Evolutionary conservation across 2,329 filamentous ascomycete species (phyloP).

Genomic region (Penicillium griseofulvum): DNA sequence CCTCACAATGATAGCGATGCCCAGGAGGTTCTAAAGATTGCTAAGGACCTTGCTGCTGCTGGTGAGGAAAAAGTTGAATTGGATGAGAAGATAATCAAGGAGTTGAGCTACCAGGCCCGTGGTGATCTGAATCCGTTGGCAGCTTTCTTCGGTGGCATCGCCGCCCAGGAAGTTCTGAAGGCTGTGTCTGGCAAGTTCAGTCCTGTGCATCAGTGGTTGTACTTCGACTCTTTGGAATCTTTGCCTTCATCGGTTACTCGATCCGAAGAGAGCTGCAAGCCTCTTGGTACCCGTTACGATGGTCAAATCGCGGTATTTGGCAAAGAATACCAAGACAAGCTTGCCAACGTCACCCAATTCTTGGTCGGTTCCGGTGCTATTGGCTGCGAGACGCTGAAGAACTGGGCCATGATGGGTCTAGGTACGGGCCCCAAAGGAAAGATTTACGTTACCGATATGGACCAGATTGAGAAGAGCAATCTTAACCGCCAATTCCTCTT

Average conservation of each 20-base stretch:
- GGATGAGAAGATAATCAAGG: constrained; percentile 87
- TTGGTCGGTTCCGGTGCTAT: constrained; percentile 95
- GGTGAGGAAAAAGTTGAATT: constrained; percentile 73
- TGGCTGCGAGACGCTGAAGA: constrained; percentile 98
- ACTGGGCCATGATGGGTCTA: constrained; percentile 98
- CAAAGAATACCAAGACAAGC: constrained; percentile 87
- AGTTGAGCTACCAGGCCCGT: constrained; percentile 89
- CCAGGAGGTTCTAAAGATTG: constrained; percentile 69
- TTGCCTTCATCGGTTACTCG: constrained; percentile 72
- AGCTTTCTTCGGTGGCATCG: constrained; percentile 89
- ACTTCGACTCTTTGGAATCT: constrained; percentile 97
- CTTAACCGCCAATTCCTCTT: constrained; percentile 97
- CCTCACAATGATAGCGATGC: constrained; percentile 86
- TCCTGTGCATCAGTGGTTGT: constrained; percentile 93
- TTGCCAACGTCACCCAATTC: constrained; percentile 87
- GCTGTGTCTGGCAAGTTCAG: constrained; percentile 97
- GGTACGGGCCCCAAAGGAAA: constrained; percentile 83
- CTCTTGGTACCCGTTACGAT: constrained; percentile 82
- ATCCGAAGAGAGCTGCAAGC: constrained; percentile 84
- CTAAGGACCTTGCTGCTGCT: constrained; percentile 67
- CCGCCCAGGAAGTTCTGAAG: constrained; percentile 93
- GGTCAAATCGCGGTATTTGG: constrained; percentile 97
- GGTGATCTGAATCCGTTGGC: constrained; percentile 91
- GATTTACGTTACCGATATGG: constrained; percentile 94
- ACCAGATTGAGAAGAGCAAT: constrained; percentile 98